Base-by-base conservation (phyloP, 2,329 filamentous ascomycete genomes). In the Epicoccum sorghinum region DNA sequence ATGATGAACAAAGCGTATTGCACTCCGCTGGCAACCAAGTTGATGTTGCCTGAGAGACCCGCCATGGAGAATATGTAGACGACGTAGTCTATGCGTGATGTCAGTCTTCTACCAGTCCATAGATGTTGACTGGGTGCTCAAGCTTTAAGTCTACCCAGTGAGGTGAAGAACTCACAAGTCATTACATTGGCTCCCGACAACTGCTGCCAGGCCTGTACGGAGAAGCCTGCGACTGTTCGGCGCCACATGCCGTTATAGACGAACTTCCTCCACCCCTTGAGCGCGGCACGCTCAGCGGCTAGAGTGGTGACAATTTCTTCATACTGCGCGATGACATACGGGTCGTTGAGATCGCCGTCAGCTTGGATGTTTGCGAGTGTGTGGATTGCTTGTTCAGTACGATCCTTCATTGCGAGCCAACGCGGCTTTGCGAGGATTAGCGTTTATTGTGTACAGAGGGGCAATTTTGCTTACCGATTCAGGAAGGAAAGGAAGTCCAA, bases 1-100 rank as follows among this genome's bases (percentile, higher is more conserved):
- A 78, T 67, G 58, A 77, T 75, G 67, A 77, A 77, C 4, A 77
- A 66, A 0, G 74, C 75, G 55, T 77, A 78, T 56, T 78, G 75
- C 9, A 78, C 68, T 13, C 73, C 72, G 1, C 70, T 70, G 2
- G 73, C 71, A 48, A 75, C 71, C 7, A 77, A 63, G 18, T 81
- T 82, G 57, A 81, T 73, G 52, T 84, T 82, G 8, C 80, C 80
- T 7, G 66, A 74, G 49, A 86, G 78, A 33, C 80, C 79, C 8
- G 83, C 83, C 83, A 86, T 86, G 45, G 80, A 69, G 60, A 85
- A 86, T 55, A 86, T 82, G 66, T 85, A 86, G 3, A 83, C 81
- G 54, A 86, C 80, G 53, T 87, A 86, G 69, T 50, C 44, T 47
- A 33, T 10, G 10, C 30, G 32, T 13, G 4, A 3, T 14, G 85